Evolutionary conservation across 345 rosid species (phyloP), one percentile per base, ranked within the genome.

Genomic region (Erysimum cheiranthoides): DNA sequence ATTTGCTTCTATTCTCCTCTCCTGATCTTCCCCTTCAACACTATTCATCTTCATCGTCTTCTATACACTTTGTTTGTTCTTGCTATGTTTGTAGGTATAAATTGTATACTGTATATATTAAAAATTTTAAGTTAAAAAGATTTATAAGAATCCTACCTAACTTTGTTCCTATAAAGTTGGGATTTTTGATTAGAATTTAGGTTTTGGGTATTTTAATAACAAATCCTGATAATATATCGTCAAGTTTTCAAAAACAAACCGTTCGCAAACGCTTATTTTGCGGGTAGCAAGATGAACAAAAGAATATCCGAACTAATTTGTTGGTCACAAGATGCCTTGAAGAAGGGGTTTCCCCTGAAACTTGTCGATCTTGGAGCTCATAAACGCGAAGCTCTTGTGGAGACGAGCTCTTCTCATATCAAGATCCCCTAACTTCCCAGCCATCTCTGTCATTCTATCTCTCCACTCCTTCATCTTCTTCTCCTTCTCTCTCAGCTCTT

Each of bases 321-420:
- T 12, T 69, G 57, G 18, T 73, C 58, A 73, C 6, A 71, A 71
- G 72, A 71, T 71, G 68, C 51, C 77, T 58, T 58, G 61, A 47
- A 77, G 61, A 47, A 77, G 6, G 43, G 77, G 38, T 59, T 14
- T 32, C 21, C 69, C 77, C 27, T 71, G 73, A 71, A 78, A 71
- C 68, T 66, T 66, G 27, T 71, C 73, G 40, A 71, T 77, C 17
- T 71, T 78, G 34, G 77, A 66, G 46, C 62, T 78, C 42, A 78
- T 73, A 71, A 71, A 78, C 73, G 31, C 56, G 42, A 78, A 78
- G 47, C 62, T 71, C 56, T 78, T 72, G 49, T 71, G 50, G 5
- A 71, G 76, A 18, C 68, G 73, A 1, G 21, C 56, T 57, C 71
- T 71, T 65, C 61, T 71, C 77, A 65, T 58, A 14, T 71, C 52